Conservation (phyloP, 768 basidiomycete species). For the Clavaria fumosa region DNA sequence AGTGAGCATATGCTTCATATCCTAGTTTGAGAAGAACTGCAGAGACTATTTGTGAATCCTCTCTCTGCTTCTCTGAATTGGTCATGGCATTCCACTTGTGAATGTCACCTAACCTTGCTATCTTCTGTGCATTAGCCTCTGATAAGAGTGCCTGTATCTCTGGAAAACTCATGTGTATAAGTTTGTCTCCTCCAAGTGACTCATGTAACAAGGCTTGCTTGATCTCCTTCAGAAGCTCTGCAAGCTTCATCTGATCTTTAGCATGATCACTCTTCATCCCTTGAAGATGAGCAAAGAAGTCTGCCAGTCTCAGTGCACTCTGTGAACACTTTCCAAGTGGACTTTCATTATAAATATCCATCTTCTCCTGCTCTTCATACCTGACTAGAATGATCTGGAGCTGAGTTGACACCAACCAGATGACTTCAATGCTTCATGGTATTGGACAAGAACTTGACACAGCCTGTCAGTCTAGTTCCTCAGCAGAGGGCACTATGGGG, state of each 20-base stretch:
- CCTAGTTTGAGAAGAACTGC: slow-evolving; percentile 12
- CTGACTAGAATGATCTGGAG: neutral
- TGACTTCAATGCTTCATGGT: no score
- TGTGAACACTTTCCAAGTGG: neutral
- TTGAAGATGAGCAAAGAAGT: slow-evolving; percentile 6
- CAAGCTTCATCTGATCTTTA: slow-evolving; percentile 11
- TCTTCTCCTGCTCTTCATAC: neutral
- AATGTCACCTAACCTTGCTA: slow-evolving; percentile 14
- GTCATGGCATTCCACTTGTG: slow-evolving; percentile 14
- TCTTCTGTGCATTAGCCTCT: slow-evolving; percentile 12
- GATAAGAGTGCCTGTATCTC: slow-evolving; percentile 12
- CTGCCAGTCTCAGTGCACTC: neutral
- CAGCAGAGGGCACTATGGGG: no score
- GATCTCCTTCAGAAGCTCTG: slow-evolving; percentile 8
- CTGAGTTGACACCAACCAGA: no score
- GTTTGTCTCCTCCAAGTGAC: slow-evolving; percentile 10
- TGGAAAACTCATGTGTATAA: slow-evolving; percentile 5
- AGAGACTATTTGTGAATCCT: slow-evolving; percentile 10
- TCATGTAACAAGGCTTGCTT: slow-evolving; percentile 9
- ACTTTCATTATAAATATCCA: neutral
- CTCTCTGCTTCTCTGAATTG: slow-evolving; percentile 11
- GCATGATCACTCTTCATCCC: slow-evolving; percentile 18
- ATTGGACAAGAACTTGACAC: no score
- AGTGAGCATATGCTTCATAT: slow-evolving; percentile 11
- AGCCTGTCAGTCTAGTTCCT: no score